Evolutionary conservation across 768 basidiomycete genomes (phyloP).

Genomic region (Agaricus blazei): DNA sequence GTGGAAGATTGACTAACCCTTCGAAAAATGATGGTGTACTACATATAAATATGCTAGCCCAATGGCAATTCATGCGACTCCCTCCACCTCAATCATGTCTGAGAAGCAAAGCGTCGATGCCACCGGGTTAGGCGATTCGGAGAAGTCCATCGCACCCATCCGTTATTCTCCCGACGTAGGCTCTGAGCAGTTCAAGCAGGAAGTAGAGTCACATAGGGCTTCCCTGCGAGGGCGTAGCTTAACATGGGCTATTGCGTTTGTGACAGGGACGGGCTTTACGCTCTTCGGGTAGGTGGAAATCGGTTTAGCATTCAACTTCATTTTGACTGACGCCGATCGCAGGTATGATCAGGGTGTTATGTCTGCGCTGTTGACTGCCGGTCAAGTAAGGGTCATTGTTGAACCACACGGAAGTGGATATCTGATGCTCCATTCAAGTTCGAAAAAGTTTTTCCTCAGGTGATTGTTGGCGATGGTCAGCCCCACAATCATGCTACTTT

Average conservation of each 20-base stretch:
- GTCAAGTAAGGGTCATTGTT: slow-evolving; percentile 28
- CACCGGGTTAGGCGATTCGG: not conserved
- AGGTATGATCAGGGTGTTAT: slow-evolving; percentile 72
- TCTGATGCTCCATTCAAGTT: slow-evolving; percentile 30
- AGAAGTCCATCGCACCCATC: slow-evolving; percentile 3
- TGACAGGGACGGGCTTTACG: slow-evolving; percentile 56
- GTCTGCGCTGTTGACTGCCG: slow-evolving; percentile 57
- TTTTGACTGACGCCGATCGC: not conserved
- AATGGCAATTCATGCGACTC: not conserved
- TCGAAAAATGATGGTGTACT: not conserved
- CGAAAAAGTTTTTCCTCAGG: slow-evolving; percentile 52
- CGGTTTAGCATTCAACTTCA: not conserved
- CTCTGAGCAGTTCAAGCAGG: slow-evolving; percentile 24
- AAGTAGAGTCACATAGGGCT: slow-evolving; percentile 27
- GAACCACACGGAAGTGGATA: not conserved
- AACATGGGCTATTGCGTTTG: slow-evolving; percentile 47
- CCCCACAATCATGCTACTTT: slow-evolving; percentile 44
- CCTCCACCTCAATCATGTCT: not conserved
- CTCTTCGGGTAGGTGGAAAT: slow-evolving; percentile 45
- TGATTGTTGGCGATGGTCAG: slow-evolving; percentile 31
- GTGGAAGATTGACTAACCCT: not conserved
- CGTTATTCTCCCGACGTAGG: slow-evolving; percentile 10
- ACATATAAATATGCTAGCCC: not conserved
- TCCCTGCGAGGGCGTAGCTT: slow-evolving; percentile 37
- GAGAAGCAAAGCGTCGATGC: not conserved